Conservation (phyloP, 2,329 filamentous ascomycete species). For the Fusarium oxysporum region DNA sequence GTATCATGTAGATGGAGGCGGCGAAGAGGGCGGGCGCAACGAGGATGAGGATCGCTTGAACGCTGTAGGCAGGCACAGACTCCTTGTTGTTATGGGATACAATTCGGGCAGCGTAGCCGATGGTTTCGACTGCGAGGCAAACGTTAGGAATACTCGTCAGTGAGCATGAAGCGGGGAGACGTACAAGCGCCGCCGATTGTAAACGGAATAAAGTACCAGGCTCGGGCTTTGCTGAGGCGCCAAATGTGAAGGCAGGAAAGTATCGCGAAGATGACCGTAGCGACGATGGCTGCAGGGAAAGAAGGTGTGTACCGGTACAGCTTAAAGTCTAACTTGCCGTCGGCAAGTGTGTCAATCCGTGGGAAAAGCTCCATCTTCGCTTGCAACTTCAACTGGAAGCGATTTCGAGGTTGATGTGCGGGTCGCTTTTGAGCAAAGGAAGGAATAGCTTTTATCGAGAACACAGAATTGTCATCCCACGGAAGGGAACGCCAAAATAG, state of each 20-base stretch:
- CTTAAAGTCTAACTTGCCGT: not conserved
- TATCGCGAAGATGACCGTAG: accelerated
- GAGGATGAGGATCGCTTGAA: not conserved
- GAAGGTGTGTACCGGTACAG: not conserved
- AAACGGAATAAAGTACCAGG: not conserved
- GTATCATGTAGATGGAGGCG: not conserved
- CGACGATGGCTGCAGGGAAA: not conserved
- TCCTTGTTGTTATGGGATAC: not conserved
- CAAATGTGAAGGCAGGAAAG: not conserved
- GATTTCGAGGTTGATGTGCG: accelerated
- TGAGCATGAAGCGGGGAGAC: not conserved
- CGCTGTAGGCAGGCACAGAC: accelerated
- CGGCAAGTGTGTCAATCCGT: accelerated
- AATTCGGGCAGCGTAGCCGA: not conserved
- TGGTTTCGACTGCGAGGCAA: not conserved
- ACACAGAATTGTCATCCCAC: not conserved
- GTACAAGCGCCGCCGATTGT: not conserved
- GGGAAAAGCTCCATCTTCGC: not conserved
- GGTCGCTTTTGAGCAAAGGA: accelerated
- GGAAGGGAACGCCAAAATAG: not conserved
- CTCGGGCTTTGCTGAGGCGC: not conserved
- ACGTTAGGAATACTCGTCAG: not conserved
- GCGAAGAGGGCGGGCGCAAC: not conserved
- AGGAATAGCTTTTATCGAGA: not conserved
- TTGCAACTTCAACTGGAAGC: accelerated